Conservation (phyloP, 306 rosid species). For the Psophocarpus tetragonolobus region DNA sequence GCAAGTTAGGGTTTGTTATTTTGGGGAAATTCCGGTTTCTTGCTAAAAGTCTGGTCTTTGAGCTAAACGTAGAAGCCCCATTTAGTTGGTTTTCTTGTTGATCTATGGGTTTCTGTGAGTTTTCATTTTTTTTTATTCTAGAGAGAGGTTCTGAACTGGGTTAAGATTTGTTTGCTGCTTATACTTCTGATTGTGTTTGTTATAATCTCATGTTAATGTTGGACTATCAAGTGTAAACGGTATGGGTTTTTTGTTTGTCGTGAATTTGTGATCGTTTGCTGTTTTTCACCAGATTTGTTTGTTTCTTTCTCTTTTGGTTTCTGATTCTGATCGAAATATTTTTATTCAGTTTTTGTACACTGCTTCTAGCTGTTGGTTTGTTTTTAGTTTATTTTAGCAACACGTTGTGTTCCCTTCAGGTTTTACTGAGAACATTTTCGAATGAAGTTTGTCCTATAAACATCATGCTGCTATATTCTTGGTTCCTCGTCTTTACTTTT, state of each 20-base stretch:
- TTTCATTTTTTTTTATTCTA: neutral
- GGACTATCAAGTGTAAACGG: neutral
- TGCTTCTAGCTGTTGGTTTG: conserved; percentile 3
- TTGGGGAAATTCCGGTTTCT: conserved; percentile 10
- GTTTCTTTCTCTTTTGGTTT: neutral
- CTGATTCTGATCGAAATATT: neutral
- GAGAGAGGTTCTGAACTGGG: conserved; percentile 26
- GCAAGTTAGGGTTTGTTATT: conserved; percentile 36
- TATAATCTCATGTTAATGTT: conserved; percentile 24
- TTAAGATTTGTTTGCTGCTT: conserved; percentile 36
- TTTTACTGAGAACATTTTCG: conserved; percentile 3
- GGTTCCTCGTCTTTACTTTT: neutral
- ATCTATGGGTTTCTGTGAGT: conserved; percentile 37
- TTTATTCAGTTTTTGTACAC: neutral
- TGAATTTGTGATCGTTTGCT: neutral
- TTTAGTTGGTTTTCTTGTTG: conserved; percentile 29
- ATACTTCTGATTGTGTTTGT: conserved; percentile 13
- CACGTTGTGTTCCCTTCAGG: neutral
- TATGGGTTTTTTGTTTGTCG: neutral
- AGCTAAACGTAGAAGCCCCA: conserved; percentile 10
- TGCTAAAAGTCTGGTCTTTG: conserved; percentile 22
- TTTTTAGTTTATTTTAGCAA: conserved; percentile 13
- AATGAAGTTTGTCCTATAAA: conserved; percentile 11
- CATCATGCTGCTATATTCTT: conserved; percentile 6
- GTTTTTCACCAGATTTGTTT: conserved; percentile 20